Conservation (phyloP, 139 green algal genomes). For the Parachlorella kessleri region DNA sequence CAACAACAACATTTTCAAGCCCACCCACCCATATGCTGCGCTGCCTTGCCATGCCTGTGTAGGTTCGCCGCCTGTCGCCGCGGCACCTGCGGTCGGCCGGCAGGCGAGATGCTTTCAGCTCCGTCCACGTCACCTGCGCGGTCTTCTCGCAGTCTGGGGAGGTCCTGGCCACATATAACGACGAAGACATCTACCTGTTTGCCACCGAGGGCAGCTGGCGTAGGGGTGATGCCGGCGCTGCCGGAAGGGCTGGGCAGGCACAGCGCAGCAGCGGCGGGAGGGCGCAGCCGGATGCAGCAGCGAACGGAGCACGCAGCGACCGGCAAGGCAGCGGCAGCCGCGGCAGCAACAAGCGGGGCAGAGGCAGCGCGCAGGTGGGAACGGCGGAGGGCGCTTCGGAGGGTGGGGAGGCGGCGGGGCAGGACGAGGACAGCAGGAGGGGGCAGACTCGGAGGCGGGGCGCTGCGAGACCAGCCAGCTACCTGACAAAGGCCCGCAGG, state of each 20-base stretch:
- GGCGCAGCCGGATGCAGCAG: background rate
- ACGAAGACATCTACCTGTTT: slow-evolving; percentile 48
- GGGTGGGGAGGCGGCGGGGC: background rate
- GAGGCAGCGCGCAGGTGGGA: background rate
- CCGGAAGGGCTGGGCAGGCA: background rate
- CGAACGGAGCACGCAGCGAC: background rate
- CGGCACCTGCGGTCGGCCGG: slow-evolving; percentile 23
- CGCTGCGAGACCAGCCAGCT: background rate
- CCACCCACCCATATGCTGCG: too few species aligned
- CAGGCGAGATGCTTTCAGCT: background rate
- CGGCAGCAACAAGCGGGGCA: background rate
- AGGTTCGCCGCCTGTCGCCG: slow-evolving; percentile 36
- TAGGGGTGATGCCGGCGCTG: background rate
- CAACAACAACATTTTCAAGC: too few species aligned
- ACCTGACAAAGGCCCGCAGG: background rate
- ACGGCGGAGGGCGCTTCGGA: background rate
- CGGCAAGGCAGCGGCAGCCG: background rate
- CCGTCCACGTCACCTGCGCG: slow-evolving; percentile 38
- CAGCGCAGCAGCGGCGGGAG: slow-evolving; percentile 10
- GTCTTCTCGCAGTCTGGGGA: slow-evolving; percentile 30
- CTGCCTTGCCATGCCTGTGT: too few species aligned
- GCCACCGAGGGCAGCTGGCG: background rate
- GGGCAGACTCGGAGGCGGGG: too few species aligned
- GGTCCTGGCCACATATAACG: slow-evolving; percentile 45
- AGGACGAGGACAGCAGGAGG: background rate